Evolutionary conservation across 371 early-diverging fungal genomes (phyloP), one percentile per base, ranked within the genome.

Genomic region (Zychaea mexicana): DNA sequence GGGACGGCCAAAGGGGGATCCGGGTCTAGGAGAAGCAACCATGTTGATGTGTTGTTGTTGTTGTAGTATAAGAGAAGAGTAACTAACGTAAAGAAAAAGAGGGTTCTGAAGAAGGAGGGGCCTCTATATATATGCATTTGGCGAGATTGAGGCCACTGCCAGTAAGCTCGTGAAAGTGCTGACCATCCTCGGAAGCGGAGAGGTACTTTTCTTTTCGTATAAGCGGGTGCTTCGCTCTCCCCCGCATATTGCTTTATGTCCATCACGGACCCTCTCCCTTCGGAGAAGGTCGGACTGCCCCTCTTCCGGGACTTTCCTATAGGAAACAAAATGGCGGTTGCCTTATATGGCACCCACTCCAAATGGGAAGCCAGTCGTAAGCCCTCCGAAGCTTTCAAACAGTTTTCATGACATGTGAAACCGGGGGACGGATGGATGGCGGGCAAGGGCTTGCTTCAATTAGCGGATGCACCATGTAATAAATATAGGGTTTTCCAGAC

Each of bases 1-100:
- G 36, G 79, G 82, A 53, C 82, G 70, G 24, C 62, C 42, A 39
- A 61, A 61, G 24, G 76, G 76, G 28, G 78, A 74, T 42, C 68
- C 67, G 38, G 78, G 74, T 54, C 76, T 65, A 30, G 64, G 54
- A 58, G 55, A 58, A 26, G 39, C 62, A 68, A 60, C 69, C 61
- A 56, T 64, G 38, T 26, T 57, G n/a, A n/a, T n/a, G n/a, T n/a
- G n/a, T n/a, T n/a, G n/a, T n/a, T n/a, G n/a, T n/a, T n/a, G n/a
- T n/a, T n/a, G n/a, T n/a, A n/a, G n/a, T 60, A 38, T 33, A 32
- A 39, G 15, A 24, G n/a, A 27, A 17, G 2, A 27, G 24, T 26
- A 24, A 38, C 15, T n/a, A 33, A 57, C 17, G 13, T 42, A 42
- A 12, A 42, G 13, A 42, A 42, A 17, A 17, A 42, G n/a, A 42